Percentiles rank a stretch among this genome's conserved stretches.
These are phyloP conservation scores for Globisporangium sylvaticum DNA, from an alignment of 352 stramenopile genomes.

Conservation along the genomic window DNA sequence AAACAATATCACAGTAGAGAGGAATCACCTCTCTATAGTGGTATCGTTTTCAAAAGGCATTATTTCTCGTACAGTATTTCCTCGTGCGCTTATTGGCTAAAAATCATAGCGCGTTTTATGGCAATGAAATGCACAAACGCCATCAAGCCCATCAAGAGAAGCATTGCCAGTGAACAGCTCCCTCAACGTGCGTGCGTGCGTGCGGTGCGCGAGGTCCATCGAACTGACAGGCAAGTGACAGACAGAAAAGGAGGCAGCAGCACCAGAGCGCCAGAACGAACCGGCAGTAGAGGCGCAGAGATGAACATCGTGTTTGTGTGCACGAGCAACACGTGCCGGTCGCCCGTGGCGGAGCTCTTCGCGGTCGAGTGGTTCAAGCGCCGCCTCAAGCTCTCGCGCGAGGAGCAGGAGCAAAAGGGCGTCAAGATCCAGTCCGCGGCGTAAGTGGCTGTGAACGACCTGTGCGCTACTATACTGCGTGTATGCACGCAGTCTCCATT, in stretches of 20 bases:
- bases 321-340: conserved; percentile 84
- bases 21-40: neutral
- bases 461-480: too few relatives aligned
- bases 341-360: conserved; percentile 70
- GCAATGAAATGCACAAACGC: neutral
- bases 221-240: neutral
- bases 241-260: neutral
- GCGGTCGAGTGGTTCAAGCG: conserved; percentile 77
- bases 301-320: conserved; percentile 86
- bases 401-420: conserved; percentile 63
- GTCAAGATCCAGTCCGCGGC: conserved; percentile 67
- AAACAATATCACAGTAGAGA: too few relatives aligned
- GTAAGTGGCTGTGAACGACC: conserved; percentile 36
- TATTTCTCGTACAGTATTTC: too few relatives aligned
- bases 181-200: neutral
- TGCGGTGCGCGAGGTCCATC: neutral
- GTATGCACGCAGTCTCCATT: neutral
- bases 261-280: neutral
- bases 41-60: neutral
- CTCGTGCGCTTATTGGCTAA: neutral
- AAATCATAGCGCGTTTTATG: neutral
- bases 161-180: neutral
- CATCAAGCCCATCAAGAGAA: neutral
- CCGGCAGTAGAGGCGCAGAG: neutral
- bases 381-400: conserved; percentile 56